Percentiles rank a stretch among this genome's conserved stretches.
phyloP scores from a whole-genome alignment of 202 grass and related monocot genomes.

The Saccharum hybrid region DNA sequence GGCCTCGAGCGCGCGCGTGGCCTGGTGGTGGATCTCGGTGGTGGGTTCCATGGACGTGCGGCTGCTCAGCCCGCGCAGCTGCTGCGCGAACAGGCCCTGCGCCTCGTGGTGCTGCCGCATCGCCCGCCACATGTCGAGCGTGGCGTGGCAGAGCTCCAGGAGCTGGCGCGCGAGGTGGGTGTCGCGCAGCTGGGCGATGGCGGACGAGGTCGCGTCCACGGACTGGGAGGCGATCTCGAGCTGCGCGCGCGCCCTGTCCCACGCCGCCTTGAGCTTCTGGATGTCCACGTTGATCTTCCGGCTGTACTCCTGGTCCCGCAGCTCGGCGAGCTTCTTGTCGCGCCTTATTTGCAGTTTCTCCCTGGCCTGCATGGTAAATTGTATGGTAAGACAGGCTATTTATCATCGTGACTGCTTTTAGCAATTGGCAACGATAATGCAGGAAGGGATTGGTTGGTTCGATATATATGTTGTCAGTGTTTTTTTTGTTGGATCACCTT shows the following conservation, averaged over 20 bases:
- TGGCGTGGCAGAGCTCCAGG: constrained; percentile 55
- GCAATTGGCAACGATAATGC: background rate
- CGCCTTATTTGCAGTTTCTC: constrained; percentile 63
- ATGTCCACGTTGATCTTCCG: constrained; percentile 54
- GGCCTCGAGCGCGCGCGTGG: too few species aligned
- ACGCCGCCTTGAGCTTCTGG: constrained; percentile 60
- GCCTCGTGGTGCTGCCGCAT: constrained; percentile 70
- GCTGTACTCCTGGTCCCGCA: constrained; percentile 58
- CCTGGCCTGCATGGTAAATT: constrained; percentile 46
- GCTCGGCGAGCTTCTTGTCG: constrained; percentile 60
- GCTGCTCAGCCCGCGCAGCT: too few species aligned
- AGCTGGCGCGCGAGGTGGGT: constrained; percentile 55
- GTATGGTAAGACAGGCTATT: too few species aligned
- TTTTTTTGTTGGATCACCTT: constrained; percentile 52
- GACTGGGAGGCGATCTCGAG: constrained; percentile 40
- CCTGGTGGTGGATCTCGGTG: too few species aligned
- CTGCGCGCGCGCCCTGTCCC: constrained; percentile 55
- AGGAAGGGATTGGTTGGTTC: background rate
- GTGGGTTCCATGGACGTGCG: too few species aligned
- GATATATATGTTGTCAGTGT: background rate
- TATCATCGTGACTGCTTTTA: background rate
- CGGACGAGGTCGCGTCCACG: constrained; percentile 38
- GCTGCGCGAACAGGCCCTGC: too few species aligned
- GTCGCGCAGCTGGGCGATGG: constrained; percentile 64
- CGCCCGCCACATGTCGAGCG: constrained; percentile 68